Evolutionary conservation across 768 basidiomycete species (phyloP).

Genomic region (Mrakia frigida): DNA sequence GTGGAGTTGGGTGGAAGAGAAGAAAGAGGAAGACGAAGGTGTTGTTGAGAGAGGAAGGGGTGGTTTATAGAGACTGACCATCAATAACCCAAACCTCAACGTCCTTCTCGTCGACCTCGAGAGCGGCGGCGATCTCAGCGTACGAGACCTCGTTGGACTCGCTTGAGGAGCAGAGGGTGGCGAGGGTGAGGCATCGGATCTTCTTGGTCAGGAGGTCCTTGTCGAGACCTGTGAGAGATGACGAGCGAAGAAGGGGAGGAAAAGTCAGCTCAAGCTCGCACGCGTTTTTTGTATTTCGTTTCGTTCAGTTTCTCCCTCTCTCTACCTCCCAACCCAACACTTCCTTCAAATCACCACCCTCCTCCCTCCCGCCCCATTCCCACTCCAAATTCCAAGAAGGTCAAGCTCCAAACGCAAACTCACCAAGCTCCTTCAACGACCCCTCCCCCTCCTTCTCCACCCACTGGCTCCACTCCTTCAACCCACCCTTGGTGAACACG

Average conservation of each 20-base stretch:
- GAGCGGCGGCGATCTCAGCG: constrained; percentile 58
- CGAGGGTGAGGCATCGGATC: constrained; percentile 69
- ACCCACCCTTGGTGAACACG: constrained; percentile 42
- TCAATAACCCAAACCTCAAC: constrained; percentile 87
- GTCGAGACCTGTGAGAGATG: constrained; percentile 53
- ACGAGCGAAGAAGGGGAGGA: neutral
- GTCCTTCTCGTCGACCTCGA: constrained; percentile 60
- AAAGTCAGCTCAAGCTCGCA: constrained; percentile 1
- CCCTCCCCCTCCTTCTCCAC: constrained; percentile 49
- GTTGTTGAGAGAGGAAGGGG: neutral
- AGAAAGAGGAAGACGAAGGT: neutral
- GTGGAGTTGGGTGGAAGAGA: neutral
- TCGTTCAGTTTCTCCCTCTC: too few relatives aligned
- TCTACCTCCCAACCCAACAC: neutral
- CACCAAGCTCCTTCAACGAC: constrained; percentile 58
- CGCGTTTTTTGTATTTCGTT: neutral
- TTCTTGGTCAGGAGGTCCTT: constrained; percentile 63
- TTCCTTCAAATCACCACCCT: neutral
- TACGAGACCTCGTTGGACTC: constrained; percentile 71
- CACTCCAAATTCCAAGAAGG: neutral
- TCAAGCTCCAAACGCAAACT: constrained; percentile 39
- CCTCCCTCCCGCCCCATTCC: neutral
- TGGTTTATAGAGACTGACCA: constrained; percentile 51
- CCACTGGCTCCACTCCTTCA: constrained; percentile 63
- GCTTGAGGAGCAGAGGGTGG: constrained; percentile 55